These are phyloP conservation scores for Lasiodiplodia sp. DNA, from an alignment of 2,329 filamentous ascomycete genomes.

Conservation along the genomic window DNA sequence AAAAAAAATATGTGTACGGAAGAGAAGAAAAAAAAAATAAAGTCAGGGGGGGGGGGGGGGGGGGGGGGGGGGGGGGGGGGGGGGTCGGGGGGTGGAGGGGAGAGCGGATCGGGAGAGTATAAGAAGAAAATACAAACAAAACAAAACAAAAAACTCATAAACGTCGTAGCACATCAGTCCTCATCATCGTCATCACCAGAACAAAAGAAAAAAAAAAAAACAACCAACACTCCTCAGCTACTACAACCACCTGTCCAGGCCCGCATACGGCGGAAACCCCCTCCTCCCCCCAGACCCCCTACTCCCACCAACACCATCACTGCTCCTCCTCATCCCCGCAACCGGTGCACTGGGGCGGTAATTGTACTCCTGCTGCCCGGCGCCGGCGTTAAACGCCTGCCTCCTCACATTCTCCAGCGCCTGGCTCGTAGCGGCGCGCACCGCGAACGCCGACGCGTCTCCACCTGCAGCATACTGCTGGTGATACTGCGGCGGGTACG, in stretches of 20 bases:
- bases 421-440: slow-evolving; percentile 15
- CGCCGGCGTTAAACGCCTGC: slow-evolving; percentile 4
- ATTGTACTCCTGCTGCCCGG: not conserved
- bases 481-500: not conserved
- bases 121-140: not conserved
- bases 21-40: not conserved
- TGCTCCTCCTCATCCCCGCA: slow-evolving; percentile 14
- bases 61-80: no score
- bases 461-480: not conserved
- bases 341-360: not conserved
- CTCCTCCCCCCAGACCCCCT: not conserved
- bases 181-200: not conserved
- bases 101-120: not conserved
- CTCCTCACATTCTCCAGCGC: slow-evolving; percentile 14
- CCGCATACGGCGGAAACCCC: slow-evolving; percentile 12
- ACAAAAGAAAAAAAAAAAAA: not conserved
- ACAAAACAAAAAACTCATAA: not conserved
- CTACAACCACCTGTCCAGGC: slow-evolving; percentile 11
- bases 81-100: no score
- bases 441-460: slow-evolving; percentile 1
- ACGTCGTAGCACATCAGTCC: no score
- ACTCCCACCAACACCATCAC: slow-evolving; percentile 3
- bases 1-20: not conserved
- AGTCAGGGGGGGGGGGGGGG: not conserved
- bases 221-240: not conserved